A percentile compares a stretch with the other conserved stretches of the same genome.
Evolutionary conservation across 768 basidiomycete species (phyloP).

Genomic region (Leccinum boreale): DNA sequence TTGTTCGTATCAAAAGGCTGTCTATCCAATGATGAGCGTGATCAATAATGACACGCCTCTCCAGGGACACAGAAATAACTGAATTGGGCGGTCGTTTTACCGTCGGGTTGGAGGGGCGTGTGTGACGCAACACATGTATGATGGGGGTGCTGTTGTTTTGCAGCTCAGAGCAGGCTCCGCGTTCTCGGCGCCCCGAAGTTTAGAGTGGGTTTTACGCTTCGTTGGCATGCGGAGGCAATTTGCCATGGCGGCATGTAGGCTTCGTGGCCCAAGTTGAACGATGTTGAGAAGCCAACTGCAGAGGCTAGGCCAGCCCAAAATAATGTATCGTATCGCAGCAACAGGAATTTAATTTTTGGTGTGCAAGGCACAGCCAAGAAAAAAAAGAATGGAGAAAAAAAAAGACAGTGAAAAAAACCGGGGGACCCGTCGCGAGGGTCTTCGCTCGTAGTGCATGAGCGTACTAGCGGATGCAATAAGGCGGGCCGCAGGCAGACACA

Average conservation of each 20-base stretch:
- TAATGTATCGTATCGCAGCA: neutral
- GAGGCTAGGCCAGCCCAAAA: constrained; percentile 10
- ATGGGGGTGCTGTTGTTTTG: neutral
- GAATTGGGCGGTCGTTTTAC: constrained; percentile 7
- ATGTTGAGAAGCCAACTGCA: neutral
- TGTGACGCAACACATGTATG: neutral
- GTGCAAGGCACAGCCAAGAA: constrained; percentile 16
- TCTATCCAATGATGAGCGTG: constrained; percentile 14
- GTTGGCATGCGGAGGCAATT: neutral
- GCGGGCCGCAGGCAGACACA: constrained; percentile 31
- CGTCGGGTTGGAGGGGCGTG: neutral
- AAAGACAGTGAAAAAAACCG: neutral
- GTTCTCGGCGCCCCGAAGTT: constrained; percentile 4
- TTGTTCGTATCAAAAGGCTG: constrained; percentile 22
- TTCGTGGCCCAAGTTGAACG: constrained; percentile 4
- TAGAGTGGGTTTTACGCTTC: neutral
- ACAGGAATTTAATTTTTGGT: constrained; percentile 11
- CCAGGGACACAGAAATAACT: constrained; percentile 8
- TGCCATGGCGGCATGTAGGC: constrained; percentile 2
- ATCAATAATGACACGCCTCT: constrained; percentile 2
- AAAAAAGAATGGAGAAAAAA: neutral
- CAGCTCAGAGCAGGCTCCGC: constrained; percentile 25
- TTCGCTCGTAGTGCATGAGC: constrained; percentile 22
- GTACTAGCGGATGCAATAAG: constrained; percentile 22
- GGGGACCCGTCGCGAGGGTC: constrained; percentile 6